phyloP scores from a whole-genome alignment of 345 rosid species.

The Eutrema yunnanense region DNA sequence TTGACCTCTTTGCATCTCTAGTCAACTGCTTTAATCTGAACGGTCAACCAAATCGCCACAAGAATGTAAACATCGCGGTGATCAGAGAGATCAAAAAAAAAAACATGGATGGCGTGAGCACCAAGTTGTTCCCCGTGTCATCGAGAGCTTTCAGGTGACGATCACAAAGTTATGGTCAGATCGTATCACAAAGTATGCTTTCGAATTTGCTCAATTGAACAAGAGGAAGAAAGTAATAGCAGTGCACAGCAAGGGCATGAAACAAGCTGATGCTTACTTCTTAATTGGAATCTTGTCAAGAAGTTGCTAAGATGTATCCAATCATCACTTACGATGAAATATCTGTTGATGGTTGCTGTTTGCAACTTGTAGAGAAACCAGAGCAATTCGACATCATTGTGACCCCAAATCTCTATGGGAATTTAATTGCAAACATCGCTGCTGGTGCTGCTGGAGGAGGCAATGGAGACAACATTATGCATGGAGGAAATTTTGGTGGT shows the following conservation, averaged over 20 bases:
- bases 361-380: constrained; percentile 78
- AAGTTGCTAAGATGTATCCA: constrained; percentile 67
- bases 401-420: constrained; percentile 51
- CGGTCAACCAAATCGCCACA: constrained; percentile 41
- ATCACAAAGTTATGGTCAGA: constrained; percentile 47
- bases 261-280: constrained; percentile 80
- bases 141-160: constrained; percentile 50
- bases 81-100: constrained; percentile 29
- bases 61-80: constrained; percentile 49
- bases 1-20: constrained; percentile 52
- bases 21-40: constrained; percentile 47
- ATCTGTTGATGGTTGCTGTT: constrained; percentile 71
- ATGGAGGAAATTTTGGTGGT: constrained; percentile 63
- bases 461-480: constrained; percentile 41
- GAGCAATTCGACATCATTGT: constrained; percentile 81
- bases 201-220: constrained; percentile 71
- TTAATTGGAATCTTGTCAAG: constrained; percentile 63
- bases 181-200: constrained; percentile 51
- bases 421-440: constrained; percentile 44
- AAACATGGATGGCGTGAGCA: constrained; percentile 44
- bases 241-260: constrained; percentile 76
- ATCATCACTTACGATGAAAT: constrained; percentile 43
- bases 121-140: constrained; percentile 53
- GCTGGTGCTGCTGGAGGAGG: constrained; percentile 50
- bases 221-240: constrained; percentile 73